Percentiles rank a stretch among this genome's conserved stretches.
These are phyloP conservation scores for Grosmannia huntii DNA, from an alignment of 2,329 filamentous ascomycete genomes.

Conservation along the genomic window DNA sequence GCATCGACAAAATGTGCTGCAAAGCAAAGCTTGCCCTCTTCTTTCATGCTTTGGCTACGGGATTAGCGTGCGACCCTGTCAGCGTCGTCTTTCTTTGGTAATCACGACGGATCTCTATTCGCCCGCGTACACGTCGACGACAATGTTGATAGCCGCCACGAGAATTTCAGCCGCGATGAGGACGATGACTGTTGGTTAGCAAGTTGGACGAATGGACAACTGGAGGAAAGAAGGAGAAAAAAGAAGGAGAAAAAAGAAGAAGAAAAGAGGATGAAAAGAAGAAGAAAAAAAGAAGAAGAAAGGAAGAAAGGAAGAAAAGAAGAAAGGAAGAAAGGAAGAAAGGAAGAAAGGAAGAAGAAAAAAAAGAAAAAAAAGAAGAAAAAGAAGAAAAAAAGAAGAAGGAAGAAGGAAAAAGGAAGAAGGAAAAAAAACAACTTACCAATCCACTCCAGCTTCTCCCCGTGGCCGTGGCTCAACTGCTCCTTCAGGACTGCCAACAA, in stretches of 20 bases:
- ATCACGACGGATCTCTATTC: neutral
- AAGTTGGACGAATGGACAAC: neutral
- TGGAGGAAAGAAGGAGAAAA: slow-evolving; percentile 10
- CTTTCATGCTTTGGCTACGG: too few species aligned
- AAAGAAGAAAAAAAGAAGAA: too few species aligned
- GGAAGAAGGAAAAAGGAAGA: too few species aligned
- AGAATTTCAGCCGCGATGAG: slow-evolving; percentile 93
- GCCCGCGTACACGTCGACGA: slow-evolving; percentile 75
- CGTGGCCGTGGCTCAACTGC: slow-evolving; percentile 85
- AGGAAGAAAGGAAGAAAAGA: too few species aligned
- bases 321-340: neutral
- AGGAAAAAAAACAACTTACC: slow-evolving; percentile 38
- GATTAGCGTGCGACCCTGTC: too few species aligned
- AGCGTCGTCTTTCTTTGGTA: too few species aligned
- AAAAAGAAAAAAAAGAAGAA: neutral
- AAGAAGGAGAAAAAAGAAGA: neutral
- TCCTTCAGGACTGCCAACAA: slow-evolving; percentile 87
- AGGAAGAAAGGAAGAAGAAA: neutral
- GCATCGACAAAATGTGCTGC: neutral
- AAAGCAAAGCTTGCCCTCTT: neutral
- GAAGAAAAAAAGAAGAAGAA: too few species aligned
- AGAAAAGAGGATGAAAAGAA: too few species aligned
- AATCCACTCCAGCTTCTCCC: slow-evolving; percentile 82
- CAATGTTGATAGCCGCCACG: slow-evolving; percentile 84
- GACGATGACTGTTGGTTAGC: slow-evolving; percentile 57